A percentile compares a stretch with the other conserved stretches of the same genome.
Evolutionary conservation across 2,329 filamentous ascomycete species (phyloP).

Genomic region (Graphilbum fragrans): DNA sequence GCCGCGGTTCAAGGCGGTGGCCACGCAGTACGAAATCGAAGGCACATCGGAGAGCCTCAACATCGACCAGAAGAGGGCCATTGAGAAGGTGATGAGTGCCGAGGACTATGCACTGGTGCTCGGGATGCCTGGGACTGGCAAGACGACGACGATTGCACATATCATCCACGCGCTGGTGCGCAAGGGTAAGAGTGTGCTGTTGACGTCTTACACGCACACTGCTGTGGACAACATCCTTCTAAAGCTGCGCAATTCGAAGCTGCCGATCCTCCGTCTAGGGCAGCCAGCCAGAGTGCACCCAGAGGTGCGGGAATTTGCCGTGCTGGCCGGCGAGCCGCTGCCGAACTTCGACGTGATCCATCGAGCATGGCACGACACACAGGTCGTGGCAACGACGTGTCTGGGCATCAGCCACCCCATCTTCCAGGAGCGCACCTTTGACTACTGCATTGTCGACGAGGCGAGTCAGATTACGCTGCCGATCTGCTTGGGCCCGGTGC

Average conservation of each 20-base stretch:
- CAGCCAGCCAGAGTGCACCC: slow-evolving; percentile 76
- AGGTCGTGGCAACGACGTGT: slow-evolving; percentile 90
- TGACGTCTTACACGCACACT: slow-evolving; percentile 94
- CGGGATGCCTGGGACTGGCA: slow-evolving; percentile 96
- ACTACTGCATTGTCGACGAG: slow-evolving; percentile 98
- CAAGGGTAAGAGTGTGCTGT: slow-evolving; percentile 81
- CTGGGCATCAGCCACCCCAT: slow-evolving; percentile 81
- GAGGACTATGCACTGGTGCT: slow-evolving; percentile 93
- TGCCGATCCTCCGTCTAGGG: slow-evolving; percentile 75
- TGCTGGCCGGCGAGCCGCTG: slow-evolving; percentile 62
- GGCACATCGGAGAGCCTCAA: slow-evolving; percentile 58
- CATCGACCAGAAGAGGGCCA: slow-evolving; percentile 72
- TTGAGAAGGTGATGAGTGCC: slow-evolving; percentile 91
- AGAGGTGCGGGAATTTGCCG: slow-evolving; percentile 76
- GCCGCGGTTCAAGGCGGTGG: slow-evolving; percentile 58
- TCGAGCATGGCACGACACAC: slow-evolving; percentile 70
- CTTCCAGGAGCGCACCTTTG: slow-evolving; percentile 81
- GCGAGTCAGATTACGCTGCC: slow-evolving; percentile 95
- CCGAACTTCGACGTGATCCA: slow-evolving; percentile 73
- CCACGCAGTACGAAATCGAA: slow-evolving; percentile 49
- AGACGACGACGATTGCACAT: slow-evolving; percentile 95
- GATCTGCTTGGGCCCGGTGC: slow-evolving; percentile 85
- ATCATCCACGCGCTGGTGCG: slow-evolving; percentile 85
- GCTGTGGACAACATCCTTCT: slow-evolving; percentile 96
- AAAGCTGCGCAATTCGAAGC: slow-evolving; percentile 57